Base-by-base conservation (phyloP, 2,329 filamentous ascomycete species). In the Xylariaceae sp. region DNA sequence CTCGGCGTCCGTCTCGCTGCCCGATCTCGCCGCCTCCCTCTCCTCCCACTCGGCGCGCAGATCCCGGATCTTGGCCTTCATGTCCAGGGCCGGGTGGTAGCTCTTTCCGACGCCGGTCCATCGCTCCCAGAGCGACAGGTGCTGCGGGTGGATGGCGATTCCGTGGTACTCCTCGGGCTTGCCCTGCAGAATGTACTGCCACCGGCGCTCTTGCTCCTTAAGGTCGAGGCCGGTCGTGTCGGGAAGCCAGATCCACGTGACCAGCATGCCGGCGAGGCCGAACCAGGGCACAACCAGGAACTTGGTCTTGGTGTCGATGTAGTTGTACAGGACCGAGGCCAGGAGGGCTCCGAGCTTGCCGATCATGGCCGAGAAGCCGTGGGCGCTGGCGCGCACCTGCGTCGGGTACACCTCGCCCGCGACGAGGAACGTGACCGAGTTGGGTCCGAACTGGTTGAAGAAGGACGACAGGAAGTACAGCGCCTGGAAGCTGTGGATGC, bases 391-490 rank as follows among this genome's bases (percentile, higher is more conserved):
- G 55, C 90, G 88, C 52, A 97, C 81, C 8, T 89, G 86, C 0
- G 89, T 95, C 8, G 90, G 90, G 74, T 87, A 97, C n/a, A 95
- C 88, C 63, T 97, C 90, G 30, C 88, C 90, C 30, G 90, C 90
- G 24, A 94, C 86, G 51, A 97, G 78, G 84, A 97, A 97, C 47
- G 89, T 95, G 56, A 96, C 88, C 32, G 81, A 83, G 75, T 97
- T 97, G 65, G 90, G 90, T 9, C 90, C 90, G 58, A 97, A 97
- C 63, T 97, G 90, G 75, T 96, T 96, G 81, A 97, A 97, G 73
- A 97, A 97, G 16, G 87, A 94, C 6, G 88, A 94, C 53, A 97
- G 64, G 69, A 95, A 96, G 75, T 96, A 96, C 88, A 97, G 95
- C 59, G 89, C 81, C 70, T 96, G 89, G 81, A 97, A 97, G n/a